Conservation (phyloP, 768 basidiomycete species). For the Mycena crocata region DNA sequence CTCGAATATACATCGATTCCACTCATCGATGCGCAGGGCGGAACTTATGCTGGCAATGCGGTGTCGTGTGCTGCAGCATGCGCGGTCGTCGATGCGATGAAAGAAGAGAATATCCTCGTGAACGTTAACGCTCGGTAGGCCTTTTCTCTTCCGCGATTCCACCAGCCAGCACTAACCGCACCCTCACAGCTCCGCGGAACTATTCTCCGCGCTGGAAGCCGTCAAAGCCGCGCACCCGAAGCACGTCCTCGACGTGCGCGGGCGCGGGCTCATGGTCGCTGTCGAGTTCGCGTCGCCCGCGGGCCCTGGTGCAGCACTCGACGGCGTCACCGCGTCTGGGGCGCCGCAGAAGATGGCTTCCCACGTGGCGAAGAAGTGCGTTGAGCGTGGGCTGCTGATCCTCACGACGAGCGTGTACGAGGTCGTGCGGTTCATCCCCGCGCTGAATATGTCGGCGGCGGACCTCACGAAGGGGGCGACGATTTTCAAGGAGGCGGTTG, state of each 20-base stretch:
- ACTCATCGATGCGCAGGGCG: conserved; percentile 66
- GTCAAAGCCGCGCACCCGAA: conserved; percentile 64
- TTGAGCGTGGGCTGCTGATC: conserved; percentile 88
- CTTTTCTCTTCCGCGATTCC: not conserved
- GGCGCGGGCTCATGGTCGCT: conserved; percentile 89
- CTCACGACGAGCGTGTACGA: conserved; percentile 92
- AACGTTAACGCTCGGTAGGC: conserved; percentile 81
- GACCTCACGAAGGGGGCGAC: conserved; percentile 77
- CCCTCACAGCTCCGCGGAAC: conserved; percentile 70
- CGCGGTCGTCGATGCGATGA: conserved; percentile 82
- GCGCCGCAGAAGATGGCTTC: conserved; percentile 66
- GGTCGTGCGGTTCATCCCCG: conserved; percentile 92
- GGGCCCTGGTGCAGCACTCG: conserved; percentile 58
- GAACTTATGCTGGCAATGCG: conserved; percentile 93
- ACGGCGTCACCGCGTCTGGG: conserved; percentile 52
- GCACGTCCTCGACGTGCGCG: conserved; percentile 89
- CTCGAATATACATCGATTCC: not conserved
- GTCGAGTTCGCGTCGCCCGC: conserved; percentile 79
- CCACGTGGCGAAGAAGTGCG: conserved; percentile 80
- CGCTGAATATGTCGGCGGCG: conserved; percentile 81
- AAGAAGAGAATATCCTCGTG: conserved; percentile 82
- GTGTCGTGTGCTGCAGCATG: conserved; percentile 92
- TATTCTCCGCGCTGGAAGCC: conserved; percentile 69
- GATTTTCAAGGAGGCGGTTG: conserved; percentile 77
- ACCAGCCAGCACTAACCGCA: not conserved